Evolutionary conservation across 2,329 filamentous ascomycete genomes (phyloP).

Genomic region (Nannizzia gypsea): DNA sequence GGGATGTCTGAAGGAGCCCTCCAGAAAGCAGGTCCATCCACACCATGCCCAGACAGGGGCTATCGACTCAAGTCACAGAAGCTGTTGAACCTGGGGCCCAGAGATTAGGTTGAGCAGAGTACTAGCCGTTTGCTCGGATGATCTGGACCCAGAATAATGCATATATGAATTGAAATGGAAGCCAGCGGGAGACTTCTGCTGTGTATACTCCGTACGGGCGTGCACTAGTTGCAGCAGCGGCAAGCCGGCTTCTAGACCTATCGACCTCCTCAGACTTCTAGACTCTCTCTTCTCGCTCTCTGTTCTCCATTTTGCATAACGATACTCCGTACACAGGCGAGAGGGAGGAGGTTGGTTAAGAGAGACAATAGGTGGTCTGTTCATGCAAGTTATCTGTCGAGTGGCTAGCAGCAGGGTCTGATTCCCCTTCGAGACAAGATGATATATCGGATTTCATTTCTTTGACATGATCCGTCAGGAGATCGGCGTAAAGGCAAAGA

Average conservation of each 20-base stretch:
- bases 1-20: background rate
- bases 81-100: background rate
- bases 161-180: background rate
- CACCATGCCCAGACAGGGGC: background rate
- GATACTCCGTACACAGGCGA: background rate
- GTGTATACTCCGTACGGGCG: too few relatives aligned
- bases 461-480: background rate
- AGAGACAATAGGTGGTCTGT: background rate
- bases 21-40: background rate
- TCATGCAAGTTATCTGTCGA: background rate
- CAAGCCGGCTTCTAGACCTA: background rate
- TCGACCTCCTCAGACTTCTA: background rate
- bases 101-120: background rate
- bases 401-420: background rate
- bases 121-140: background rate
- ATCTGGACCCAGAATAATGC: background rate
- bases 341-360: background rate
- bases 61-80: background rate
- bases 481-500: background rate
- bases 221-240: background rate
- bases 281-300: background rate
- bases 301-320: background rate
- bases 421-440: background rate
- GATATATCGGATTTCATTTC: conserved; percentile 5
- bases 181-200: background rate